phyloP scores from a whole-genome alignment of 768 basidiomycete species.

The Suillus bovinus region DNA sequence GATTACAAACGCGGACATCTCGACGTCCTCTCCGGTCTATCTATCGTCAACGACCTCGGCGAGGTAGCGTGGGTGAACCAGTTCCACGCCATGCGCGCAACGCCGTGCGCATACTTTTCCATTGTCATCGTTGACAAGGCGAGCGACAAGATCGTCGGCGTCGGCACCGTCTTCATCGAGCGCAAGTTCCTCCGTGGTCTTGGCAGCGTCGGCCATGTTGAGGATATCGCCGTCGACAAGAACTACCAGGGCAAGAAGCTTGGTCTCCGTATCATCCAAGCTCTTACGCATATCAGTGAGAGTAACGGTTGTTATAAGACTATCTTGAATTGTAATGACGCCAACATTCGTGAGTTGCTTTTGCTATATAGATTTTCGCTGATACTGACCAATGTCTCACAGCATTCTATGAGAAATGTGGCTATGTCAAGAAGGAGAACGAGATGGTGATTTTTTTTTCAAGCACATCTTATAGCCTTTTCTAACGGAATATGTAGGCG shows the following conservation, averaged over 20 bases:
- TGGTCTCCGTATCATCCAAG: constrained; percentile 84
- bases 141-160: constrained; percentile 79
- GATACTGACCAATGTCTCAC: constrained; percentile 12
- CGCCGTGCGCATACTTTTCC: constrained; percentile 71
- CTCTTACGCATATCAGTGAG: constrained; percentile 84
- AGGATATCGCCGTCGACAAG: constrained; percentile 95
- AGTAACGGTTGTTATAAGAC: constrained; percentile 89
- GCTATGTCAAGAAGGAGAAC: constrained; percentile 85
- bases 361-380: constrained; percentile 4
- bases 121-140: constrained; percentile 79
- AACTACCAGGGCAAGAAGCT: constrained; percentile 89
- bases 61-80: constrained; percentile 68
- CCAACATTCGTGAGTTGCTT: constrained; percentile 82
- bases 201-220: constrained; percentile 93
- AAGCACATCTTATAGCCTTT: background rate
- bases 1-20: constrained; percentile 87
- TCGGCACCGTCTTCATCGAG: constrained; percentile 86
- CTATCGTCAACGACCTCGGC: constrained; percentile 68
- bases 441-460: constrained; percentile 84
- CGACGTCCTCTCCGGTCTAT: constrained; percentile 71
- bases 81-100: constrained; percentile 59
- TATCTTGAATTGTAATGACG: constrained; percentile 90
- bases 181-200: constrained; percentile 89
- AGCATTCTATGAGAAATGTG: constrained; percentile 99
- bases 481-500: constrained; percentile 39